phyloP scores from a whole-genome alignment of 495 filamentous ascomycete genomes.

The Achaetomiella virescens region DNA sequence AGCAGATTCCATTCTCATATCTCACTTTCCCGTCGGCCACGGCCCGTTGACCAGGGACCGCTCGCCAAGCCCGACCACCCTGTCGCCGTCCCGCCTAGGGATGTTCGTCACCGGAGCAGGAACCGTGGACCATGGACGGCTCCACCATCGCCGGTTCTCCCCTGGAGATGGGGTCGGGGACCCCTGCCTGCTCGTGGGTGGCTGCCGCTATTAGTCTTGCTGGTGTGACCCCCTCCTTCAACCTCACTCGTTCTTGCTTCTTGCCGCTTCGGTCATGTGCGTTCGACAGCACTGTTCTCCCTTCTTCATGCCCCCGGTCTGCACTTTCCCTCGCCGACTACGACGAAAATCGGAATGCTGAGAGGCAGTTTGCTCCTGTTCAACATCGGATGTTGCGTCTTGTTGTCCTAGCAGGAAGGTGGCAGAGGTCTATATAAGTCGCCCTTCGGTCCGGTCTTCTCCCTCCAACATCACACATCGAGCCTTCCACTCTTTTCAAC shows the following conservation, averaged over 20 bases:
- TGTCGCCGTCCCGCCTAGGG: not conserved
- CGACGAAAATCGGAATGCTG: not conserved
- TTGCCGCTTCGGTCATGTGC: slow-evolving; percentile 3
- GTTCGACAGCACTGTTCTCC: not conserved
- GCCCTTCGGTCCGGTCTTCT: not conserved
- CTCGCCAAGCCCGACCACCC: not conserved
- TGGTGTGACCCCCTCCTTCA: not conserved
- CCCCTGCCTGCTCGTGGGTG: not conserved
- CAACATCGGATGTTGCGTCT: not conserved
- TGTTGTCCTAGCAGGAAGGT: not conserved
- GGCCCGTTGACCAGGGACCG: no score
- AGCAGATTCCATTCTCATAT: no score
- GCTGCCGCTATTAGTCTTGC: slow-evolving; percentile 2
- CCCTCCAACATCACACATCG: not conserved
- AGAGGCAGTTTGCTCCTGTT: not conserved
- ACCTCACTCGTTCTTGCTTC: slow-evolving; percentile 4
- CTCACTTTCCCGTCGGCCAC: no score
- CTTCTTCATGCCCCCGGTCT: slow-evolving; percentile 1
- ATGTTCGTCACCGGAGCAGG: not conserved
- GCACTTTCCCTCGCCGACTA: slow-evolving; percentile 4
- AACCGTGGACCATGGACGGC: no score
- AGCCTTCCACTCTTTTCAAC: not conserved
- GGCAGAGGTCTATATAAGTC: not conserved
- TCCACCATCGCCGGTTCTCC: not conserved
- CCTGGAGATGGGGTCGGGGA: not conserved